Base-by-base conservation (phyloP, 1,284 basidiomycete species). In the Xerocomus minutiporus region DNA sequence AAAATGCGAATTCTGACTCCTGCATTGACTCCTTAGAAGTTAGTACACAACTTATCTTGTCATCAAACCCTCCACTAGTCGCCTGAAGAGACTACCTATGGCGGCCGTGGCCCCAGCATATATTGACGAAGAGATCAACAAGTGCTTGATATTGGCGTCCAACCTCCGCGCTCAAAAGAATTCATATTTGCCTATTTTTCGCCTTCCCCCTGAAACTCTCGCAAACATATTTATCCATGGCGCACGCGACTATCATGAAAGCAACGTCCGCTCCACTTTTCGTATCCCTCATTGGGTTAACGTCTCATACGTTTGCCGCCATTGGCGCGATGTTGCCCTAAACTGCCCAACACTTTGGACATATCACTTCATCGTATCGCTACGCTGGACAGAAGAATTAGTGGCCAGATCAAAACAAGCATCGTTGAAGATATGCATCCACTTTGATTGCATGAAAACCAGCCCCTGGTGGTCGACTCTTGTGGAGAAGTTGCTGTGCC, bases 381-480 rank as follows among this genome's bases (percentile, higher is more conserved):
- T 17, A 2, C 26, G 26, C 36, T 47, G 46, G 46, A 29, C 35
- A 20, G 46, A 47, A 9, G 26, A 17, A 11, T 29, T 38, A 17
- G 17, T 47, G 11, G 25, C 35, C n/a, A 38, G 36, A 12, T 47
- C 46, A 20, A 31, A 31, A n/a, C 26, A 20, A 17, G 46, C n/a
- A 12, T 26, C 46, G 7, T 25, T 47, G 26, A 38, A 8, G 46
- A 39, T 47, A 29, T 9, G 36, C 35, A 38, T 39, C 35, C 1
- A 7, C 38, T 5, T 5, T 12, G 6, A 54, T 56, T 48, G 5
- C 34, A 66, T 5, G 51, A 57, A 25, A 48, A 1, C 20, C 38
- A 40, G 5, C 5, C 1, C 17, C 38, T 23, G 56, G 25, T 44
- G 53, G 4, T 41, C 60, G 32, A 17, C 15, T n/a, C 25, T 28